Percentiles rank a stretch among this genome's conserved stretches.
These are phyloP conservation scores for Lipomyces japonicus DNA, from an alignment of 805 yeast species.

Conservation along the genomic window DNA sequence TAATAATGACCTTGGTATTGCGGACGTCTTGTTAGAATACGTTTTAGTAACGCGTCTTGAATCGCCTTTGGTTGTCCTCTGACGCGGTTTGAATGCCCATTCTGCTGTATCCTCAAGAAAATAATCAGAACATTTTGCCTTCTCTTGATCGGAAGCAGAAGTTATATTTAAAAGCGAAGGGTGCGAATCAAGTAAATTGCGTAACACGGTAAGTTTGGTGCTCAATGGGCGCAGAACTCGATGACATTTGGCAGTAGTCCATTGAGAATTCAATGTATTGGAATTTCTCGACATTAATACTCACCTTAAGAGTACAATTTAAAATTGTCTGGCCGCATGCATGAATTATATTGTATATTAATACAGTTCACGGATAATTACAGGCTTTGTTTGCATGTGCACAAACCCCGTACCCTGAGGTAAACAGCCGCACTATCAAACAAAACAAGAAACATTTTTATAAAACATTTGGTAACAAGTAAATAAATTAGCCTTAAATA, in stretches of 20 bases:
- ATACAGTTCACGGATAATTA: too few relatives aligned
- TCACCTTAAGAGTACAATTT: too few relatives aligned
- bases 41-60: not conserved
- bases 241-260: conserved; percentile 26
- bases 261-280: conserved; percentile 1
- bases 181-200: conserved; percentile 11
- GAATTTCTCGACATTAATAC: too few relatives aligned
- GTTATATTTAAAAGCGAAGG: conserved; percentile 12
- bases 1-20: not conserved
- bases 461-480: too few relatives aligned
- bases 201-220: conserved; percentile 14
- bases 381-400: too few relatives aligned
- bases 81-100: not conserved
- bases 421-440: too few relatives aligned
- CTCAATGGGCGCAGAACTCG: conserved; percentile 22
- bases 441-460: too few relatives aligned
- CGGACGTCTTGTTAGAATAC: not conserved
- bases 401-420: too few relatives aligned
- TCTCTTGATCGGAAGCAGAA: not conserved
- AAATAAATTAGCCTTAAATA: too few relatives aligned
- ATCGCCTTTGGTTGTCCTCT: not conserved
- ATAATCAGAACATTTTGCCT: not conserved
- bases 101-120: not conserved
- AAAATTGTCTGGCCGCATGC: too few relatives aligned
- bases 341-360: too few relatives aligned